Conservation (phyloP, 805 yeast species). For the Metschnikowia cerradonensis region DNA sequence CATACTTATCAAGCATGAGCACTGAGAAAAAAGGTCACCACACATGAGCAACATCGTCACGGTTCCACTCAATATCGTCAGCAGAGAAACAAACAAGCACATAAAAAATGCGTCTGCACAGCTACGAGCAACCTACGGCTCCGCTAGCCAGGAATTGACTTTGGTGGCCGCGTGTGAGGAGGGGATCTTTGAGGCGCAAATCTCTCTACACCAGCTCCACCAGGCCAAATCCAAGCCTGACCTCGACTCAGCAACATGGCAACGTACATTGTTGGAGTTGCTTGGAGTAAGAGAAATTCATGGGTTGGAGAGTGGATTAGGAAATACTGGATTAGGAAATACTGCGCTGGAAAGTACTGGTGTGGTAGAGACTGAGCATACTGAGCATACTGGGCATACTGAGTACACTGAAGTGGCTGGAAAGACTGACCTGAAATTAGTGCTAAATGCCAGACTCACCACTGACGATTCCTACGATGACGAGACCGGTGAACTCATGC, state of each 20-base stretch:
- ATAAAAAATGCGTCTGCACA: slow-evolving; percentile 12
- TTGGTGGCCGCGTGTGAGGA: slow-evolving; percentile 18
- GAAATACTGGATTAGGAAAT: no score
- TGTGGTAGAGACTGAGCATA: no score
- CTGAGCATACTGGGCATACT: no score
- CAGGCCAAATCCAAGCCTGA: slow-evolving; percentile 9
- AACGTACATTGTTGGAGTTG: slow-evolving; percentile 4
- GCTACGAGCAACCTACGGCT: slow-evolving; percentile 1
- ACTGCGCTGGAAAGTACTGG: no score
- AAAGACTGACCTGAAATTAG: not conserved
- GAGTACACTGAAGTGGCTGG: no score
- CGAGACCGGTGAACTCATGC: slow-evolving; percentile 22
- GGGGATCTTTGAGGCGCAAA: slow-evolving; percentile 13
- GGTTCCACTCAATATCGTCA: slow-evolving; percentile 8
- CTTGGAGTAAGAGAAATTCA: not conserved
- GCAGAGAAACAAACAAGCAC: slow-evolving; percentile 1
- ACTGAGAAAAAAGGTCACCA: not conserved
- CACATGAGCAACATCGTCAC: slow-evolving; percentile 5
- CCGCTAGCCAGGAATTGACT: not conserved
- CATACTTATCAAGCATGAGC: not conserved
- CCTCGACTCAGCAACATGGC: slow-evolving; percentile 19
- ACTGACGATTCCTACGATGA: slow-evolving; percentile 24
- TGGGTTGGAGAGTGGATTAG: no score
- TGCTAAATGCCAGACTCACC: slow-evolving; percentile 19
- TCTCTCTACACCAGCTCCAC: slow-evolving; percentile 7